Base-by-base conservation (phyloP, 768 basidiomycete species). In the Suillus placidus region DNA sequence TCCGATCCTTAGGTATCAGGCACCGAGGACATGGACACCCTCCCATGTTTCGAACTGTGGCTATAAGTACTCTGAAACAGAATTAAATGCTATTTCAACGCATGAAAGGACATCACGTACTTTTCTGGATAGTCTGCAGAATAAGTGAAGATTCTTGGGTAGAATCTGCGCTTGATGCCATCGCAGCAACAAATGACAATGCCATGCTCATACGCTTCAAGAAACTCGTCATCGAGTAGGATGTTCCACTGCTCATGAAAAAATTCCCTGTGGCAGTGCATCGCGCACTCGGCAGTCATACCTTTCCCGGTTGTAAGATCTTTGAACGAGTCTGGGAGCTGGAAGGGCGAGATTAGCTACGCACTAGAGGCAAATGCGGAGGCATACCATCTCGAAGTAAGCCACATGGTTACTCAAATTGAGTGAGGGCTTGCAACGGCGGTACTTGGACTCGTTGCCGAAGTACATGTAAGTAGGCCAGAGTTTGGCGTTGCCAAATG, bases 401-500 rank as follows among this genome's bases (percentile, higher is more conserved):
- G 66, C 66, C 1, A 63, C 63, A 54, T 69, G 68, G 30, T 62
- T 23, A 61, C 71, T 61, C 20, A 63, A 38, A n/a, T 67, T 43
- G 16, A 38, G 42, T 1, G 61, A 63, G n/a, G 71, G 71, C 55
- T 74, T 62, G 18, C 65, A 60, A 4, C 69, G 60, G 1, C 23
- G 52, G 61, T 75, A 76, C 56, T 77, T 77, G 7, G 69, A 72
- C 32, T 73, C 57, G 49, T 74, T 72, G 4, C 71, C 71, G 57
- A 73, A 70, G 40, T 40, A 68, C 30, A 71, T 13, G 47, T 75
- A 77, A 1, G 72, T 32, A 1, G 74, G 74, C 75, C 74, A 76
- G 1, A 76, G 58, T 26, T 66, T 67, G 14, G 72, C 71, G 4
- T 70, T 63, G 0, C 79, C 74, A 66, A 79, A 80, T 3, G 66